A percentile compares a stretch with the other conserved stretches of the same genome.
Evolutionary conservation across 495 filamentous ascomycete species (phyloP).

Genomic region (Letharia lupina): DNA sequence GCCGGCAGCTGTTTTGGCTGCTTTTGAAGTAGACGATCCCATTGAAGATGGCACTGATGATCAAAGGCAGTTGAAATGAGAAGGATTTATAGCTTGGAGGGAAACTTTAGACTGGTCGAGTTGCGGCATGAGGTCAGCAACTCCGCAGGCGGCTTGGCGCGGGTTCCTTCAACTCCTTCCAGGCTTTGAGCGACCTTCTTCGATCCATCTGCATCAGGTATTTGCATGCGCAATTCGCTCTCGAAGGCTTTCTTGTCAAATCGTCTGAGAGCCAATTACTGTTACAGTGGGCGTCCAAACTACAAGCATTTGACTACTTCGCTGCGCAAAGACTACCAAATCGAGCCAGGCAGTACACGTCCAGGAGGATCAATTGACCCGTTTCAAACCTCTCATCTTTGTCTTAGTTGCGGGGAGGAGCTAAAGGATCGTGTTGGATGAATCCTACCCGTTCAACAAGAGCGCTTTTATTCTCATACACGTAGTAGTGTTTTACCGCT

Average conservation of each 20-base stretch:
- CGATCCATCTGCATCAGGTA: neutral
- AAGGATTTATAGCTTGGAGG: neutral
- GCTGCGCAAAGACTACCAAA: neutral
- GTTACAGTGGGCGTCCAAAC: neutral
- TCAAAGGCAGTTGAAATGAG: neutral
- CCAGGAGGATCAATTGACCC: neutral
- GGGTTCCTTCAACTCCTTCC: neutral
- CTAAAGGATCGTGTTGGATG: neutral
- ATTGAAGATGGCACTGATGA: conserved; percentile 30
- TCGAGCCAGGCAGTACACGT: conserved; percentile 1
- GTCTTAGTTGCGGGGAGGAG: neutral
- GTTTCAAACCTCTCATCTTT: neutral
- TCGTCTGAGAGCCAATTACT: neutral
- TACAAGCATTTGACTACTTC: neutral
- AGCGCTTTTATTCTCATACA: neutral
- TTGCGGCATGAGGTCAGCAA: conserved; percentile 6
- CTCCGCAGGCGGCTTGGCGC: conserved; percentile 6
- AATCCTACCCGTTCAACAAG: neutral
- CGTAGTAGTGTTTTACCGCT: neutral
- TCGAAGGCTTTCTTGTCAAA: neutral
- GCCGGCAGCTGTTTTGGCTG: conserved; percentile 45
- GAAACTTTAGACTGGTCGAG: neutral
- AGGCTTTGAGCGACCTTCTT: neutral
- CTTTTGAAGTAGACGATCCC: conserved; percentile 59
- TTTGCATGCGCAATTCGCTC: neutral